Conservation (phyloP, 306 rosid genomes). For the Acacia melanoxylon region DNA sequence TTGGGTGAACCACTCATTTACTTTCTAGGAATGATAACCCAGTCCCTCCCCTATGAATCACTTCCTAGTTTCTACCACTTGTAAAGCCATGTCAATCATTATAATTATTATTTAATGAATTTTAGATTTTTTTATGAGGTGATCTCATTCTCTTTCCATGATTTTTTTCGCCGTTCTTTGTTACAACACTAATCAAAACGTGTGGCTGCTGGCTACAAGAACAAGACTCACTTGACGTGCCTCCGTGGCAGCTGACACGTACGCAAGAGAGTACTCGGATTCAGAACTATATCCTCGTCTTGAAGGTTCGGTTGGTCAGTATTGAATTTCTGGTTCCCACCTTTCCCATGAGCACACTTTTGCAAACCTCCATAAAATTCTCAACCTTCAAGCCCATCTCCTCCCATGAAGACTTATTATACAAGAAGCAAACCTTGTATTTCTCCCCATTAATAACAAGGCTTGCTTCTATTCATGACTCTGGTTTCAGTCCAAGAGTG, state of each 20-base stretch:
- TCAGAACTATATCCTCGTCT: neutral
- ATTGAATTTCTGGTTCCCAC: conserved; percentile 21
- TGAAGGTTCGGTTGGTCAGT: neutral
- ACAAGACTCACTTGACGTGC: neutral
- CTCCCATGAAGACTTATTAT: conserved; percentile 28
- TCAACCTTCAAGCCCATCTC: conserved; percentile 41
- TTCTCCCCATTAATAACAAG: conserved; percentile 38
- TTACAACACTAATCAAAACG: neutral
- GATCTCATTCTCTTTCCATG: too few species aligned
- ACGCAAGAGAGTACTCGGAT: neutral
- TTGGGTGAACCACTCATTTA: neutral
- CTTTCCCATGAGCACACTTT: conserved; percentile 49
- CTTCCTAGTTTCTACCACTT: neutral
- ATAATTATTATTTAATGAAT: neutral
- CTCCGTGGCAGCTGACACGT: conserved; percentile 7
- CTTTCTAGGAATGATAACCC: neutral
- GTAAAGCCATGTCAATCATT: neutral
- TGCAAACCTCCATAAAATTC: conserved; percentile 51
- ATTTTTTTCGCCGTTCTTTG: neutral
- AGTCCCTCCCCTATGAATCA: neutral
- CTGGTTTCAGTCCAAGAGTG: conserved; percentile 42
- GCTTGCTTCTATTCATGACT: conserved; percentile 38
- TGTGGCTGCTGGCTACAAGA: neutral
- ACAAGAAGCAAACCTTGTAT: conserved; percentile 46
- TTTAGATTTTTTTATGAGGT: too few species aligned